Percentiles rank a stretch among this genome's conserved stretches.
phyloP scores from a whole-genome alignment of 257 asterid species.

The Dorcoceras hygrometricum region DNA sequence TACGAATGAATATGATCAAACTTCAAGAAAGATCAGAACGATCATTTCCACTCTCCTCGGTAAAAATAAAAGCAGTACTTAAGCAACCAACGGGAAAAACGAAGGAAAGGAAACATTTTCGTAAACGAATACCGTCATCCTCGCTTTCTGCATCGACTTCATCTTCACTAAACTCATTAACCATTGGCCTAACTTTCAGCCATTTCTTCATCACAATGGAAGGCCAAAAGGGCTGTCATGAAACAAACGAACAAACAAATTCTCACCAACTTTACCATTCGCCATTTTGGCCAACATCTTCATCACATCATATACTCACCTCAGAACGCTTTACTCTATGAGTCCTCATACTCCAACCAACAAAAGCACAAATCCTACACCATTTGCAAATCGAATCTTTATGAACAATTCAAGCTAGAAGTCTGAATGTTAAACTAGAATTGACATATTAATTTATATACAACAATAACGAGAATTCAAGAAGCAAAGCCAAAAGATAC shows the following conservation, averaged over 20 bases:
- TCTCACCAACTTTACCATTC: slow-evolving; percentile 1
- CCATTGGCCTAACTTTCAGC: slow-evolving; percentile 79
- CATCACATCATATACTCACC: slow-evolving; percentile 33
- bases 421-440: too few species aligned
- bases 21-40: slow-evolving; percentile 33
- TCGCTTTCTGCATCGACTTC: slow-evolving; percentile 93
- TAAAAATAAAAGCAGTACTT: not conserved
- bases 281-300: slow-evolving; percentile 20
- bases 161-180: slow-evolving; percentile 84
- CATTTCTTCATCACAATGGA: slow-evolving; percentile 92
- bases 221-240: slow-evolving; percentile 79
- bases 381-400: not conserved
- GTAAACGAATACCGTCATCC: slow-evolving; percentile 62
- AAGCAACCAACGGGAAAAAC: not conserved
- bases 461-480: too few species aligned
- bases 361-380: slow-evolving; percentile 19
- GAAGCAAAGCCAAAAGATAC: too few species aligned
- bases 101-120: too few species aligned
- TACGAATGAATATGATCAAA: not conserved
- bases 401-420: too few species aligned
- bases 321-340: slow-evolving; percentile 54
- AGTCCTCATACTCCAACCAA: slow-evolving; percentile 39
- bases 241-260: slow-evolving; percentile 5
- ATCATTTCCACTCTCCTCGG: slow-evolving; percentile 77
- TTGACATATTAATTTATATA: too few species aligned